These are phyloP conservation scores for Pestalotiopsis sp. DNA, from an alignment of 2,329 filamentous ascomycete species.

Conservation along the genomic window DNA sequence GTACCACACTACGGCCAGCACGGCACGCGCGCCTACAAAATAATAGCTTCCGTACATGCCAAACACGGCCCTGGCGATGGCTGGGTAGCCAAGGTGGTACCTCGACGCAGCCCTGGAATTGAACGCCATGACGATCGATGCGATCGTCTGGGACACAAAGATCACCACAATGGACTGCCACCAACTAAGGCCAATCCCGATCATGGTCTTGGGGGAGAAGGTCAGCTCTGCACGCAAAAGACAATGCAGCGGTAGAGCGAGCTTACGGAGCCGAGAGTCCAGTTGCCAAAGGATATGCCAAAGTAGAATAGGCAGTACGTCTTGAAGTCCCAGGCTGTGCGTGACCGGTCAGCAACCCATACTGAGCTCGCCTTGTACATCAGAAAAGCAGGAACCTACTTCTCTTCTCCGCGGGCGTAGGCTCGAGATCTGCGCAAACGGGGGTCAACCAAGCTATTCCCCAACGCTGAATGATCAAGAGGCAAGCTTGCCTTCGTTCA, in stretches of 20 bases:
- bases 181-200: constrained; percentile 44
- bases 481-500: constrained; percentile 7
- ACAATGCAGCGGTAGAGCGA: neutral
- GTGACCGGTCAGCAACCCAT: neutral
- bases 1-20: constrained; percentile 35
- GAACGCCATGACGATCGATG: constrained; percentile 42
- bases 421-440: constrained; percentile 6
- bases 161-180: constrained; percentile 44
- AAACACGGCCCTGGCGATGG: constrained; percentile 36
- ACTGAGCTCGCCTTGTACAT: neutral
- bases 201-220: neutral
- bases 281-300: constrained; percentile 10
- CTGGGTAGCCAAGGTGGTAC: constrained; percentile 43
- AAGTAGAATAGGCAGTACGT: constrained; percentile 12
- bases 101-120: constrained; percentile 41
- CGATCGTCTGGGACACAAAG: constrained; percentile 41
- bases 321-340: constrained; percentile 8
- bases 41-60: constrained; percentile 44
- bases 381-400: neutral
- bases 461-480: neutral
- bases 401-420: constrained; percentile 9
- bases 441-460: neutral
- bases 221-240: neutral
- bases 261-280: constrained; percentile 10
- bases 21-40: constrained; percentile 38